These are phyloP conservation scores for Aureoboletus auriporus DNA, from an alignment of 768 basidiomycete species.

Conservation along the genomic window DNA sequence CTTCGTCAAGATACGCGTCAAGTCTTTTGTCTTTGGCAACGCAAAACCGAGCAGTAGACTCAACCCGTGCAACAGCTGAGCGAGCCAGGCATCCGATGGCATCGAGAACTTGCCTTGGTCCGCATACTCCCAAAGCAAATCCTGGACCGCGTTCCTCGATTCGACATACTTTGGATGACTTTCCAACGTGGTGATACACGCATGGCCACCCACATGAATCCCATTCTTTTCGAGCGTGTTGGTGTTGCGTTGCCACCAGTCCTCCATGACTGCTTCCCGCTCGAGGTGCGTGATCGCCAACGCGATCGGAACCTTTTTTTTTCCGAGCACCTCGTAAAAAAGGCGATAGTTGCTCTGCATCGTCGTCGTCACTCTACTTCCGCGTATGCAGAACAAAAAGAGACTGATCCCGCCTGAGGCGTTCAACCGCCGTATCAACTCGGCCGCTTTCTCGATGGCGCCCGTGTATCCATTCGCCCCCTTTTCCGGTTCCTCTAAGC, in stretches of 20 bases:
- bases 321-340: conserved; percentile 39
- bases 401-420: conserved; percentile 27
- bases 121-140: conserved; percentile 17
- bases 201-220: conserved; percentile 23
- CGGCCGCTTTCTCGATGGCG: conserved; percentile 26
- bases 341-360: conserved; percentile 30
- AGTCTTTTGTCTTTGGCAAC: conserved; percentile 17
- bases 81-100: conserved; percentile 21
- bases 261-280: conserved; percentile 26
- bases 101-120: conserved; percentile 24
- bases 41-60: conserved; percentile 12
- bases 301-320: conserved; percentile 33
- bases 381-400: conserved; percentile 32
- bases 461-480: conserved; percentile 17
- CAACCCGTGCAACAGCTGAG: conserved; percentile 16
- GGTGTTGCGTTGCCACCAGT: conserved; percentile 29
- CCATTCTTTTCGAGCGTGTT: conserved; percentile 13
- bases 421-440: conserved; percentile 29
- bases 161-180: conserved; percentile 18
- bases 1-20: conserved; percentile 20
- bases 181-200: conserved; percentile 25
- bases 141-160: conserved; percentile 19
- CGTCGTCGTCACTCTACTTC: conserved; percentile 24
- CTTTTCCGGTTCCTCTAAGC: conserved; percentile 24
- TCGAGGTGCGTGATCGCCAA: conserved; percentile 39